Percentiles rank a stretch among this genome's conserved stretches.
Evolutionary conservation across 140 eudicot species (phyloP).

Genomic region (Senecio squalidus): DNA sequence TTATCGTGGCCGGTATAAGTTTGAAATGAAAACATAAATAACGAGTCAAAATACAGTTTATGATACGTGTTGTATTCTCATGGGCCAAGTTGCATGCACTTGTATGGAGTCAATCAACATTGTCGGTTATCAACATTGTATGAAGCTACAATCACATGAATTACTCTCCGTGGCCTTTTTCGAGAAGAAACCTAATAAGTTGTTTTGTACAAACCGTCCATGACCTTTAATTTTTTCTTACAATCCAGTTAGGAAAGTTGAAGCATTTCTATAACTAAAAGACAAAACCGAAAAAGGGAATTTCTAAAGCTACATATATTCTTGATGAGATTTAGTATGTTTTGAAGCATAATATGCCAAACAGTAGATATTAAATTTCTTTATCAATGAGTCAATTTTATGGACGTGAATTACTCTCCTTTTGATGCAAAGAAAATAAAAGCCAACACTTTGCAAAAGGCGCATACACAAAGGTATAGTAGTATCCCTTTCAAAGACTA

Average conservation of each 20-base stretch:
- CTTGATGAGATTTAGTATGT: neutral
- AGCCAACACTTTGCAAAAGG: constrained; percentile 40
- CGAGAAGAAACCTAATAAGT: too few relatives aligned
- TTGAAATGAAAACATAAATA: constrained; percentile 9
- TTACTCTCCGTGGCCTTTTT: too few relatives aligned
- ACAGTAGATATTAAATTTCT: constrained; percentile 22
- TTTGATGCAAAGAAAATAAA: constrained; percentile 53
- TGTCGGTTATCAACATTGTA: too few relatives aligned
- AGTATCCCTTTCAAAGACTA: constrained; percentile 46
- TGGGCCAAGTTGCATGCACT: too few relatives aligned
- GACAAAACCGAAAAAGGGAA: neutral
- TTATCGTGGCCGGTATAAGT: constrained; percentile 5
- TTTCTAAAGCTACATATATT: neutral
- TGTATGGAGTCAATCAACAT: too few relatives aligned
- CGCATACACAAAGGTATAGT: constrained; percentile 66
- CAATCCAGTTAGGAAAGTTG: neutral
- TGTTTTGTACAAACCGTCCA: too few relatives aligned
- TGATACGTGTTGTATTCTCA: too few relatives aligned
- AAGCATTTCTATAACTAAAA: neutral
- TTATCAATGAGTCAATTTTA: constrained; percentile 32
- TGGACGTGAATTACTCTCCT: constrained; percentile 51
- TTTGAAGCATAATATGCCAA: constrained; percentile 28
- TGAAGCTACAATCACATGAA: too few relatives aligned
- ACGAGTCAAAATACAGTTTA: too few relatives aligned
- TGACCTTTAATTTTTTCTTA: too few relatives aligned